Percentiles rank a stretch among this genome's conserved stretches.
Evolutionary conservation across 768 basidiomycete genomes (phyloP).

Genomic region (Kondoa subrosea): DNA sequence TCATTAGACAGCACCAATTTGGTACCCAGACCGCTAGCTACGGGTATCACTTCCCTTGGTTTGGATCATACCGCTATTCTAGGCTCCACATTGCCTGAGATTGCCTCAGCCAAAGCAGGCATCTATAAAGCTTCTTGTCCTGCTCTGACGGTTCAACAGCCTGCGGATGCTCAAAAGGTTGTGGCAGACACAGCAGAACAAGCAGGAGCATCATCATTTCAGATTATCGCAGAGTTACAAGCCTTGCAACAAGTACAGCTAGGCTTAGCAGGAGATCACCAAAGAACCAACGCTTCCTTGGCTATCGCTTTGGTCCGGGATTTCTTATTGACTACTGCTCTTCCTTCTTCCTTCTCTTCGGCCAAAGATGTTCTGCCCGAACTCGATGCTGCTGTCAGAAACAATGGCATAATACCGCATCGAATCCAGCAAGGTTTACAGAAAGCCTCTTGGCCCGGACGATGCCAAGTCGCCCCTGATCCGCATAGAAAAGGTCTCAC

Average conservation of each 20-base stretch:
- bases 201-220: conserved; percentile 55
- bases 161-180: conserved; percentile 48
- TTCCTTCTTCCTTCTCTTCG: conserved; percentile 25
- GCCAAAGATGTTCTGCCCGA: not conserved
- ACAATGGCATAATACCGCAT: conserved; percentile 37
- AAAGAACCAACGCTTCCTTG: conserved; percentile 69
- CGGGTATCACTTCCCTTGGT: conserved; percentile 77
- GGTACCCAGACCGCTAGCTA: conserved; percentile 73
- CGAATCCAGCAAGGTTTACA: conserved; percentile 48
- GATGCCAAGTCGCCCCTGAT: conserved; percentile 70
- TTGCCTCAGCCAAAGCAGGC: conserved; percentile 88
- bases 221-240: conserved; percentile 42
- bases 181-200: conserved; percentile 52
- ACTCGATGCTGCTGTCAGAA: not conserved
- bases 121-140: conserved; percentile 83
- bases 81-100: conserved; percentile 72
- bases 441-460: conserved; percentile 72
- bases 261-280: conserved; percentile 78
- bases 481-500: conserved; percentile 40
- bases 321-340: conserved; percentile 41
- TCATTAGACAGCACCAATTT: conserved; percentile 89
- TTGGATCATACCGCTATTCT: conserved; percentile 78
- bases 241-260: conserved; percentile 44
- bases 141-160: conserved; percentile 68
- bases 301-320: conserved; percentile 55